Base-by-base conservation (phyloP, 441 rosid genomes). In the Omphalea diandra region DNA sequence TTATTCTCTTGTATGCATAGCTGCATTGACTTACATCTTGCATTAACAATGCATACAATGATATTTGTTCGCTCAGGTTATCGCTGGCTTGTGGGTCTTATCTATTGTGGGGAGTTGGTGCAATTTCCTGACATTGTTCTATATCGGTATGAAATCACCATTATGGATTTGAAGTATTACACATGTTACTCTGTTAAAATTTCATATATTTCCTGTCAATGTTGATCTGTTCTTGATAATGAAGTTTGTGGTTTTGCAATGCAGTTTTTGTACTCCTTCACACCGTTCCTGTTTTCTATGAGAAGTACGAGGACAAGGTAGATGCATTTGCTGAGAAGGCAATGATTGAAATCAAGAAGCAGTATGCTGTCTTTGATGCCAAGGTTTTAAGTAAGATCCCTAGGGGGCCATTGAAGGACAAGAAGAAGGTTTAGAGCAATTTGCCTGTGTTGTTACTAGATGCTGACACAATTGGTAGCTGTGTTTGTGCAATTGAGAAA, bases 331-430 rank as follows among this genome's bases (percentile, higher is more conserved):
- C 85, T 38, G 98, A 89, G 80, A 95, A 87, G 85, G 89, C 89
- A 58, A 54, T 67, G 82, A 76, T 75, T 27, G 91, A 89, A 83
- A 77, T 95, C 69, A 95, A 88, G 86, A 92, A 88, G 87, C 97
- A 83, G 59, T 89, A 89, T 55, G 85, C 82, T 0, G 87, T 82
- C 29, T 77, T 95, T 8, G 96, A 95, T 70, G 91, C 79, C 27
- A 95, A 90, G 82, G 89, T 89, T 22, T 76, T 89, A 73, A 95
- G 95, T 77, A 92, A 89, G 89, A 89, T 95, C 63, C 98, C 92
- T 0, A 84, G 65, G 80, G 93, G 97, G 27, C 81, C 87, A 43
- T 78, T 88, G 79, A 84, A 80, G 81, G 87, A 79, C 73, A 91
- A 94, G 87, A 83, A 79, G 73, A 63, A 41, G 77, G 85, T 57